Evolutionary conservation across 2,329 filamentous ascomycete species (phyloP), one percentile per base, ranked within the genome.

Genomic region (Venturia asperata): DNA sequence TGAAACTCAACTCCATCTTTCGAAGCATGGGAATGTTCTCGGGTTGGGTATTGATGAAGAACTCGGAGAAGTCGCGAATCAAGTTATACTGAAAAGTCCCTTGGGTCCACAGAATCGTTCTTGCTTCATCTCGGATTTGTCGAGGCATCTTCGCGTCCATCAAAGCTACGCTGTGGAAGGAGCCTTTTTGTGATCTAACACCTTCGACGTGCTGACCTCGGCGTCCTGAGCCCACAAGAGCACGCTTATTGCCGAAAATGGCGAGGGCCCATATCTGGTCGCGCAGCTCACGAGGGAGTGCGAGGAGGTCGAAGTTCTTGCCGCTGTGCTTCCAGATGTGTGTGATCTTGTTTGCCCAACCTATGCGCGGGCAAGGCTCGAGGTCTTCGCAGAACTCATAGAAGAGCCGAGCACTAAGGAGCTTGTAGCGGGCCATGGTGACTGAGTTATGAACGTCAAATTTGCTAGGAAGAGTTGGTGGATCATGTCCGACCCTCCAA

Each of bases 301-400:
- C 37, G 19, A 61, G 37, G n/a, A 61, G 34, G 11, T 39, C 15
- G 60, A 61, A 61, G 1, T 7, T 27, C 60, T 61, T 41, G 6
- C 60, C 60, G 42, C 42, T 61, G 3, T 61, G 17, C 21, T 45
- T 34, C 60, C 60, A 61, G 30, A 58, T n/a, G 13, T 37, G 30
- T 19, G 0, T 37, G 3, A 58, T 58, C 30, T 58, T 58, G 21
- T 6, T 37, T 2, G 4, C 15, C 52, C 52, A 58, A 19, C 52
- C 52, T 37, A 37, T 58, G 2, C 27, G 27, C 5, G 52, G 30
- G 15, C 21, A 30, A n/a, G 15, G 27, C 52, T 58, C 27, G n/a
- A 58, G 10, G 52, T 37, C 30, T 11, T 58, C 27, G 27, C 52
- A 58, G 5, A 4, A 21, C 17, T 58, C 52, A 24, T 58, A 58